Base-by-base conservation (phyloP, 148 eudicot genomes). In the Persicaria maculosa region DNA sequence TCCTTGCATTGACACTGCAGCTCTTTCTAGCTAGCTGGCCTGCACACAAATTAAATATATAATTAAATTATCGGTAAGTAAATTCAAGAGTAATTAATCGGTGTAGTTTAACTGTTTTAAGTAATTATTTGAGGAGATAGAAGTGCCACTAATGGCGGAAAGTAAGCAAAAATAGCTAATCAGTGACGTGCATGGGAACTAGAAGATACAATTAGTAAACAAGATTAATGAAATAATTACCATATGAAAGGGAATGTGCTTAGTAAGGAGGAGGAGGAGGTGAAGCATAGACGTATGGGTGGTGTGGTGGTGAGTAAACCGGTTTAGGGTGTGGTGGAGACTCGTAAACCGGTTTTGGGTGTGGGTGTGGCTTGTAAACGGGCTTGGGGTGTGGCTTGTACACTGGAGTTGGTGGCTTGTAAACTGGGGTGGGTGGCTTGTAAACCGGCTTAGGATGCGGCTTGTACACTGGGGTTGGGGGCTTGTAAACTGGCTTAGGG, bases 251-350 rank as follows among this genome's bases (percentile, higher is more conserved):
- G 70, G 6, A 12, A 15, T 16, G 10, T 62, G 14, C 19, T 65
- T 65, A 65, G 70, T 65, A 59, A 9, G 8, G 67, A 31, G 68
- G 68, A 31, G 68, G 68, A 62, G 68, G 68, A 62, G 68, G 68
- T 62, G 68, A 62, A 31, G 68, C 15, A 12, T 62, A 62, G 7
- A 62, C 16, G 68, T 62, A 62, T 31, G 68, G 68, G 68, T 36
- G 52, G 0, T 55, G 61, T 22, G 65, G 65, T 0, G 10, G 65
- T 19, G 40, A 8, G 68, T 62, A 62, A 7, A 57, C 62, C 15
- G 54, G 54, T 5, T 50, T 50, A n/a, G 61, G 61, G 61, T 55
- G 43, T 62, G 67, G 67, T 6, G 61, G 61, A 17, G 61, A 55
- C 25, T 17, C 17, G 61, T 55, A 55, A 0, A 31, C 45, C 1